phyloP scores from a whole-genome alignment of 257 asterid species.

The Solanum pinnatisectum region DNA sequence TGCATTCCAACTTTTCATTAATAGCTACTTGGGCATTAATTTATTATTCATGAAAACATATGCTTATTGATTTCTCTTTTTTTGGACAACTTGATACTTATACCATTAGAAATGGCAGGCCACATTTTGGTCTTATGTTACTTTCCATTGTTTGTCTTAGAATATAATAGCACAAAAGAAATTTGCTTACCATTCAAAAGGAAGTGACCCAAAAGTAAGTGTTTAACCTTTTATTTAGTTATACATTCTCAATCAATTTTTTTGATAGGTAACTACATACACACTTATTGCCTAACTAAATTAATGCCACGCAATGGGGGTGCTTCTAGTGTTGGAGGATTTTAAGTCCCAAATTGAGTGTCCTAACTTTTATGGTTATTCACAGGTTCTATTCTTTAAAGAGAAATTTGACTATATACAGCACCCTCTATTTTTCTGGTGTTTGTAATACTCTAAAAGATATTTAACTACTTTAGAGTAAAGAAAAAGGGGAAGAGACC shows the following conservation, averaged over 20 bases:
- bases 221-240: neutral
- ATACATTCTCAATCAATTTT: neutral
- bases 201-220: neutral
- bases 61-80: neutral
- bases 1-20: neutral
- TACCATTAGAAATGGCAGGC: neutral
- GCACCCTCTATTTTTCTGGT: neutral
- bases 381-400: neutral
- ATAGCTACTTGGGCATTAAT: neutral
- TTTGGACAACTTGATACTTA: neutral
- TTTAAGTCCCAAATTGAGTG: neutral
- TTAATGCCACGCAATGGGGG: neutral
- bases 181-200: neutral
- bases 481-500: neutral
- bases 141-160: neutral
- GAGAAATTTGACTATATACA: neutral
- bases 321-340: neutral
- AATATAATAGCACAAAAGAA: neutral
- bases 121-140: neutral
- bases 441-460: neutral
- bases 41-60: neutral
- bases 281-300: neutral
- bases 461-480: neutral
- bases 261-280: neutral
- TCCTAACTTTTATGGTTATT: neutral